A percentile compares a stretch with the other conserved stretches of the same genome.
Conservation (phyloP, 2,329 filamentous ascomycete genomes). For the Curvularia hawaiiensis region DNA sequence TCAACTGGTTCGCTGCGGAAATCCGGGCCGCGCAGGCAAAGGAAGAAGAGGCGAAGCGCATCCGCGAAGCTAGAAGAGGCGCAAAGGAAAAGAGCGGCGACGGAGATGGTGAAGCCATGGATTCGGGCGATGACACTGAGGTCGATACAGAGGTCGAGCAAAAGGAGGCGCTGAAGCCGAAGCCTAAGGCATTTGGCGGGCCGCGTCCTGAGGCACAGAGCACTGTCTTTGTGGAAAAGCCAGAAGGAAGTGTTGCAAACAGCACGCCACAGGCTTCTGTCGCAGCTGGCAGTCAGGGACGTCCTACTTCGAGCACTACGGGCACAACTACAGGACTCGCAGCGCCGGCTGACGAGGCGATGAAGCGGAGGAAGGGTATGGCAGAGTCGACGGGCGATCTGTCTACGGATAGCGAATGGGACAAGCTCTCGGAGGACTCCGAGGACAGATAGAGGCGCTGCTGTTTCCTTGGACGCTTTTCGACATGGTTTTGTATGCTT, state of each 20-base stretch:
- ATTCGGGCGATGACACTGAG: constrained; percentile 55
- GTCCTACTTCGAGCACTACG: constrained; percentile 33
- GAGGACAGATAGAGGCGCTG: constrained; percentile 37
- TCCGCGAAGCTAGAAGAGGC: constrained; percentile 48
- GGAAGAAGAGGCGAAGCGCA: constrained; percentile 57
- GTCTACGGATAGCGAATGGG: constrained; percentile 97
- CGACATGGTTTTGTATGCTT: constrained; percentile 4
- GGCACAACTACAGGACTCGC: constrained; percentile 38
- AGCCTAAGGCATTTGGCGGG: constrained; percentile 18
- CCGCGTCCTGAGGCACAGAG: constrained; percentile 38
- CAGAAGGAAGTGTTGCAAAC: constrained; percentile 21
- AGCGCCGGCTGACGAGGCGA: constrained; percentile 41
- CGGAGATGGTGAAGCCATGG: constrained; percentile 46
- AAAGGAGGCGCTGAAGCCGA: constrained; percentile 29
- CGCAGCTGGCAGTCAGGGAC: constrained; percentile 15
- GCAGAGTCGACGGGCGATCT: constrained; percentile 59
- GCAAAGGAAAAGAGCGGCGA: constrained; percentile 46
- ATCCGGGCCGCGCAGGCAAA: constrained; percentile 54
- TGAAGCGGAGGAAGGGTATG: constrained; percentile 53
- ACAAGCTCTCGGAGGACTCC: constrained; percentile 75
- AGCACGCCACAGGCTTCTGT: constrained; percentile 25
- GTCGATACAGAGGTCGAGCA: constrained; percentile 46
- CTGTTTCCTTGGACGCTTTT: constrained; percentile 11
- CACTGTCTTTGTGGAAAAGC: constrained; percentile 43
- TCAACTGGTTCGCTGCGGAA: constrained; percentile 94